Evolutionary conservation across 495 filamentous ascomycete species (phyloP), one percentile per base, ranked within the genome.

Genomic region (Staphylotrichum tortipilum): DNA sequence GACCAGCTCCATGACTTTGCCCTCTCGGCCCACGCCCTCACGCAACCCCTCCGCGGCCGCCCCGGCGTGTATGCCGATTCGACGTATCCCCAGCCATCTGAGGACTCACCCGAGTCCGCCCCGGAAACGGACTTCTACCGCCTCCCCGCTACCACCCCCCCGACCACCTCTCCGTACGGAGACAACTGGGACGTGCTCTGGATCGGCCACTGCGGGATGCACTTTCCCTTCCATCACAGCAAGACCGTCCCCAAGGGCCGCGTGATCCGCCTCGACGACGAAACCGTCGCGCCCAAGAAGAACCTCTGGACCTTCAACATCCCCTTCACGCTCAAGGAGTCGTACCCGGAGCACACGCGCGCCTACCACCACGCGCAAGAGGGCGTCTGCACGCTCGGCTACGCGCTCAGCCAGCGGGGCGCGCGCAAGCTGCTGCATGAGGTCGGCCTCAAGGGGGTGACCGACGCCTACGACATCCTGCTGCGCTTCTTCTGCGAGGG

Each of bases 131-230:
- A 29, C 9, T 64, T 62, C 47, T 38, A 55, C 45, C 22, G 38
- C 8, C 60, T 68, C 12, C 67, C 68, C 2, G 28, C 45, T 19
- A 66, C 63, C 6, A 51, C 51, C 1, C 30, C 64, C 3, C 50
- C 61, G 2, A 62, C 62, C 24, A 42, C 53, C 6, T 73, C 75
- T 0, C 78, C 78, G 2, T 83, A 82, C 53, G 80, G 80, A 33
- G 71, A 77, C 36, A 57, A 76, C 57, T 83, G 78, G 78, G 74
- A 79, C 57, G 53, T 80, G 3, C 64, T 81, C 17, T 81, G 78
- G 77, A 55, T 78, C 28, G 78, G 76, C 4, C 74, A 76, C 44
- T 79, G 77, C 57, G 64, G 68, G 2, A 58, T 61, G 48, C 39
- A 50, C 15, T 66, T 69, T 52, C 55, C 64, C 5, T 57, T 49